These are phyloP conservation scores for Hansfordia pulvinata DNA, from an alignment of 2,329 filamentous ascomycete genomes.

Conservation along the genomic window DNA sequence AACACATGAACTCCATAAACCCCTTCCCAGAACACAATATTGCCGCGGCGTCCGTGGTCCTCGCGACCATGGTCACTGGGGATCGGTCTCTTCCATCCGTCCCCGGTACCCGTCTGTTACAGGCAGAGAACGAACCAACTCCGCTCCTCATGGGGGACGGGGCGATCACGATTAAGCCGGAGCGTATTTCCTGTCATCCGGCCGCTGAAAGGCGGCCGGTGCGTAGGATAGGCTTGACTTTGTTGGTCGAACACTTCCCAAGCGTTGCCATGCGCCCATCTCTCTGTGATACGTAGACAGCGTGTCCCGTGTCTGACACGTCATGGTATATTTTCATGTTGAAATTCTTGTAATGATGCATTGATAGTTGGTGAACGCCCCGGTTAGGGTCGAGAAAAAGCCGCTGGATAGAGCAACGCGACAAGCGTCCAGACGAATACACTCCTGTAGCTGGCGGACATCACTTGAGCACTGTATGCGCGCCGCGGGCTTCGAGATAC, in stretches of 20 bases:
- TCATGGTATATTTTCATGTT: no score
- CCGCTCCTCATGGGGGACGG: neutral
- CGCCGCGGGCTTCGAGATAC: conserved; percentile 79
- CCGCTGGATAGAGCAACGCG: neutral
- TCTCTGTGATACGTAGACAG: no score
- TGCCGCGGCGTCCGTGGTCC: conserved; percentile 42
- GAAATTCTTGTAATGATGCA: no score
- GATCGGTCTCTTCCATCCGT: conserved; percentile 45
- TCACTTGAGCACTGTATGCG: conserved; percentile 88
- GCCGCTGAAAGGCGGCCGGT: conserved; percentile 62
- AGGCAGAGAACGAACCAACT: conserved; percentile 68
- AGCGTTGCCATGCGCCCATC: conserved; percentile 2
- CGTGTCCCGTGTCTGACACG: no score
- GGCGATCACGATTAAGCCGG: conserved; percentile 96
- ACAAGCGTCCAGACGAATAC: no score
- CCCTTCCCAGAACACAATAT: no score
- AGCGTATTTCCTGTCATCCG: conserved; percentile 81
- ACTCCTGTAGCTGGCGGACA: conserved; percentile 6
- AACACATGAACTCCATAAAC: no score
- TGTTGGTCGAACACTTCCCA: conserved; percentile 62
- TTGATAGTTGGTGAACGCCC: neutral
- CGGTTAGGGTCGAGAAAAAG: neutral
- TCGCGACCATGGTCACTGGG: conserved; percentile 46
- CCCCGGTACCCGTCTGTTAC: conserved; percentile 64
- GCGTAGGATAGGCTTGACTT: conserved; percentile 95